Conservation (phyloP, 108 stramenopile genomes). For the Nitzschia putrida region DNA sequence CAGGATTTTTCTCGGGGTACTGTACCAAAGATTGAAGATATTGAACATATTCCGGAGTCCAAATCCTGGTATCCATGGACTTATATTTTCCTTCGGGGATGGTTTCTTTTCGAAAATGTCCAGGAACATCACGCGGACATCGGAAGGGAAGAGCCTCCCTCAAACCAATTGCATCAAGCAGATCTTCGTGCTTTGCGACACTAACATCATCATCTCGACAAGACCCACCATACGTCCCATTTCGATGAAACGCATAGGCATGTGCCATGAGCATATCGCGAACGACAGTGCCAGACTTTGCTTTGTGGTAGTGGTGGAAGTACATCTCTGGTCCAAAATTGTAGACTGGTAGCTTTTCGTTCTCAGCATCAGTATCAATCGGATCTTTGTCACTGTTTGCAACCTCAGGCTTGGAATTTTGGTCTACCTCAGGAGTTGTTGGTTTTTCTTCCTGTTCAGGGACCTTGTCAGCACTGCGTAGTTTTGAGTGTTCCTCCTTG, state of each 20-base stretch:
- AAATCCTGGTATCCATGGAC: constrained; percentile 23
- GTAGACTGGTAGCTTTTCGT: not conserved
- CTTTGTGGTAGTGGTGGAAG: constrained; percentile 15
- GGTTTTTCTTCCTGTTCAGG: not conserved
- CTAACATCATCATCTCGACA: constrained; percentile 15
- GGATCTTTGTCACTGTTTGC: not conserved
- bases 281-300: constrained; percentile 24
- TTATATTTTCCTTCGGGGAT: constrained; percentile 11
- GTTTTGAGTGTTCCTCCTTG: not conserved
- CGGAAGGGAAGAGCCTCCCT: constrained; percentile 26
- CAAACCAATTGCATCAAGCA: constrained; percentile 33
- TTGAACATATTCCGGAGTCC: constrained; percentile 36
- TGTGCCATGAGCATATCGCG: constrained; percentile 40
- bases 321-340: not conserved
- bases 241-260: constrained; percentile 36
- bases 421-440: not conserved
- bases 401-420: not conserved
- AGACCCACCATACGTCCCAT: constrained; percentile 27
- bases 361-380: not conserved
- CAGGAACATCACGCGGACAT: constrained; percentile 13
- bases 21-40: constrained; percentile 25
- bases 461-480: not conserved
- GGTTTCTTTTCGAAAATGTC: not conserved
- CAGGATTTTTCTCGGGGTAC: constrained; percentile 17
- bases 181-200: constrained; percentile 13